Percentiles rank a stretch among this genome's conserved stretches.
phyloP scores from a whole-genome alignment of 2,329 filamentous ascomycete genomes.

The Aspergillus brasiliensis region DNA sequence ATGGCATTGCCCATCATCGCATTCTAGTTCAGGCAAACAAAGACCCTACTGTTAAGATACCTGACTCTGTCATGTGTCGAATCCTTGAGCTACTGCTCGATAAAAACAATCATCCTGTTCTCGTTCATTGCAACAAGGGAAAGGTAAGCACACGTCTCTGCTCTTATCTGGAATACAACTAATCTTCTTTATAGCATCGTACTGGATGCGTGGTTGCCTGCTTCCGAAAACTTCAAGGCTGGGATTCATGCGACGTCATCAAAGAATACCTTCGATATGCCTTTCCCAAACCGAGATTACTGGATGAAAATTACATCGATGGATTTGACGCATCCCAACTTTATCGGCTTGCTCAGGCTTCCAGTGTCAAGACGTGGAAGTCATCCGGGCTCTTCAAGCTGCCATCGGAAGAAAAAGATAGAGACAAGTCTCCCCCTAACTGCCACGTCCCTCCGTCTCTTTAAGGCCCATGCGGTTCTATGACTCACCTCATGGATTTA shows the following conservation, averaged over 20 bases:
- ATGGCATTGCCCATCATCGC: slow-evolving; percentile 71
- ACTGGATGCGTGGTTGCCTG: slow-evolving; percentile 87
- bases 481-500: background rate
- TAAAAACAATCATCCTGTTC: slow-evolving; percentile 72
- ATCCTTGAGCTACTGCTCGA: slow-evolving; percentile 74
- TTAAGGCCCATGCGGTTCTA: background rate
- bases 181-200: slow-evolving; percentile 62
- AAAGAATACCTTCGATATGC: slow-evolving; percentile 72
- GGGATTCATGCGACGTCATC: slow-evolving; percentile 63
- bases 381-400: slow-evolving; percentile 8
- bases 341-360: slow-evolving; percentile 17
- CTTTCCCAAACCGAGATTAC: slow-evolving; percentile 50
- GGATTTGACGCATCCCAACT: slow-evolving; percentile 28
- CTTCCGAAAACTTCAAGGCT: slow-evolving; percentile 72
- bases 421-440: slow-evolving; percentile 10
- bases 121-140: slow-evolving; percentile 93
- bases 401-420: background rate
- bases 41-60: slow-evolving; percentile 66
- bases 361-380: slow-evolving; percentile 22
- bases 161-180: background rate
- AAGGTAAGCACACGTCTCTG: slow-evolving; percentile 55
- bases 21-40: slow-evolving; percentile 89
- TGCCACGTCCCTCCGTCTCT: slow-evolving; percentile 11
- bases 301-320: slow-evolving; percentile 33
- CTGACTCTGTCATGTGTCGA: slow-evolving; percentile 65